Conservation (phyloP, 805 yeast species). For the Wickerhamiella allomyrinae region DNA sequence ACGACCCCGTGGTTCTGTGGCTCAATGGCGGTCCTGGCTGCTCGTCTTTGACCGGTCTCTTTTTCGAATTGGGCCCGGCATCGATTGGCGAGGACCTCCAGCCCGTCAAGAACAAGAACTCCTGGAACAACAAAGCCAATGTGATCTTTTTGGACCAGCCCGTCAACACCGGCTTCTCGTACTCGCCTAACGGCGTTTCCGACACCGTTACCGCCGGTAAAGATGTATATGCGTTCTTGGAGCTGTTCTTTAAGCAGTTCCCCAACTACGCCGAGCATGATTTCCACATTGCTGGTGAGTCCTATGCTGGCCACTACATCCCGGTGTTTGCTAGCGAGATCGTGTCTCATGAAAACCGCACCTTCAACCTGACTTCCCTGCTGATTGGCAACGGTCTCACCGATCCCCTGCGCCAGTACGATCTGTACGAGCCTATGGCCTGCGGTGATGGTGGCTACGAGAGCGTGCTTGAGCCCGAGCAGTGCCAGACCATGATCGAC, state of each 20-base stretch:
- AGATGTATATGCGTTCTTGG: constrained; percentile 68
- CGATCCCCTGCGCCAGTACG: constrained; percentile 68
- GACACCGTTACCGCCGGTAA: constrained; percentile 71
- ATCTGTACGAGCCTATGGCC: constrained; percentile 81
- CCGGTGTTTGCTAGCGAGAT: constrained; percentile 83
- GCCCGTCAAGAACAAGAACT: constrained; percentile 56
- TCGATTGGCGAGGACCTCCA: constrained; percentile 43
- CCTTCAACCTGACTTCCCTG: constrained; percentile 57
- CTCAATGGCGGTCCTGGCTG: constrained; percentile 94
- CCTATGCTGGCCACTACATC: constrained; percentile 82
- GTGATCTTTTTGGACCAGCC: constrained; percentile 84
- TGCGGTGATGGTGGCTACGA: constrained; percentile 85
- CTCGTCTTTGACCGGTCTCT: constrained; percentile 73
- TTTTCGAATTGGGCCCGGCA: constrained; percentile 78
- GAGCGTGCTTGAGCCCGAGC: constrained; percentile 58
- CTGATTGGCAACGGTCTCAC: constrained; percentile 86
- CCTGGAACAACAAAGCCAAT: constrained; percentile 78
- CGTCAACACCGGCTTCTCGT: constrained; percentile 69
- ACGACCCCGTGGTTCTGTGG: constrained; percentile 78
- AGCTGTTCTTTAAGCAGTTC: constrained; percentile 66
- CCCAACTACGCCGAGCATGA: constrained; percentile 37
- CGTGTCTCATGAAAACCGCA: constrained; percentile 44
- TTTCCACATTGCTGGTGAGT: constrained; percentile 83
- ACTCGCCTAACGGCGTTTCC: constrained; percentile 47
- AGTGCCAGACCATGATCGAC: constrained; percentile 54